Evolutionary conservation across 192 early-diverging fungal genomes (phyloP).

Genomic region (Nowakowskiella sp.): DNA sequence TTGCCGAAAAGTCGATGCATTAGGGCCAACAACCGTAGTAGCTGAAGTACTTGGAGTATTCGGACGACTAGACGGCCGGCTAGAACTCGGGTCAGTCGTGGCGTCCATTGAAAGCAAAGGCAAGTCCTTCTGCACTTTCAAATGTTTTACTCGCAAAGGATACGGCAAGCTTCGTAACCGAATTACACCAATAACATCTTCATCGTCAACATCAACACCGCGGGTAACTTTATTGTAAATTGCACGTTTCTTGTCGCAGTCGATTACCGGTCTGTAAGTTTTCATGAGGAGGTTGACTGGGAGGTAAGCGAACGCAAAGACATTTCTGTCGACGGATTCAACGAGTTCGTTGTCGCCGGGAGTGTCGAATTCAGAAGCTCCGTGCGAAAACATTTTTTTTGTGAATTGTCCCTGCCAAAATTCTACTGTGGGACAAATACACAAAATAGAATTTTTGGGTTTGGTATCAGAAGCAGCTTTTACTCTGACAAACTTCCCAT

Average conservation of each 20-base stretch:
- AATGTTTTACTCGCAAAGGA: not conserved
- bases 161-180: not conserved
- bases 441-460: too few species aligned
- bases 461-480: too few species aligned
- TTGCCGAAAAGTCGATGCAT: too few species aligned
- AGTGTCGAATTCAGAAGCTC: not conserved
- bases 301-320: not conserved
- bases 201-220: not conserved
- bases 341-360: not conserved
- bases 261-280: not conserved
- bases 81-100: too few species aligned
- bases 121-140: too few species aligned
- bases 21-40: too few species aligned
- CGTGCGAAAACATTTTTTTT: not conserved
- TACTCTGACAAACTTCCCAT: too few species aligned
- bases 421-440: too few species aligned
- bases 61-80: too few species aligned
- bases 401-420: too few species aligned
- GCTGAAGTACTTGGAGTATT: too few species aligned
- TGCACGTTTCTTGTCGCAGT: not conserved
- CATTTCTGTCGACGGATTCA: not conserved
- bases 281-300: not conserved
- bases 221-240: not conserved
- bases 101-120: too few species aligned
- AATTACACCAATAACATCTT: not conserved